phyloP scores from a whole-genome alignment of 805 yeast species.

The Starmera caribaea region DNA sequence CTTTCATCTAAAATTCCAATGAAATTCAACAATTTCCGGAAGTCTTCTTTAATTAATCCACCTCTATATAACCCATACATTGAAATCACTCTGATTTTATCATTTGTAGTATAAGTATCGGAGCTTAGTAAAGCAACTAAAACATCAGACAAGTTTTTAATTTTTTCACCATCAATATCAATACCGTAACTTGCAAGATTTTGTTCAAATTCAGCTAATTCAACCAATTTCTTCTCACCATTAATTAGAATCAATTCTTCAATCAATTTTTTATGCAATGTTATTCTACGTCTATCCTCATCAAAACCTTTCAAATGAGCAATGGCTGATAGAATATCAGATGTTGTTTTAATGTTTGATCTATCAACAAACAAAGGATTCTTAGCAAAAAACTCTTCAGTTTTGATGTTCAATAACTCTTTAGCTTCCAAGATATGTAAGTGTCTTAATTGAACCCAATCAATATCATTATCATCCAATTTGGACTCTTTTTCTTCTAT shows the following conservation, averaged over 20 bases:
- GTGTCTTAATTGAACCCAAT: constrained; percentile 66
- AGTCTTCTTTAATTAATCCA: constrained; percentile 69
- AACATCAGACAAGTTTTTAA: constrained; percentile 49
- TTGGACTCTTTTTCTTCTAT: constrained; percentile 34
- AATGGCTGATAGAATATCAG: constrained; percentile 68
- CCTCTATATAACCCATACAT: constrained; percentile 75
- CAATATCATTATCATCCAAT: constrained; percentile 52
- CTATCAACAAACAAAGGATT: constrained; percentile 72
- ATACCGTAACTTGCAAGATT: constrained; percentile 65
- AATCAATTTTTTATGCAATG: constrained; percentile 49
- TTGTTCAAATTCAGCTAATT: constrained; percentile 80
- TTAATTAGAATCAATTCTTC: constrained; percentile 57
- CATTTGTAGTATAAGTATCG: constrained; percentile 41
- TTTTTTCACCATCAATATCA: constrained; percentile 56
- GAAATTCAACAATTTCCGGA: constrained; percentile 57
- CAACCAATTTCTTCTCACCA: constrained; percentile 50
- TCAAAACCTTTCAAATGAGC: constrained; percentile 62
- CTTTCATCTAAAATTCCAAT: constrained; percentile 29
- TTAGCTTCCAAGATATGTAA: constrained; percentile 68
- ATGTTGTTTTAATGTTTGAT: constrained; percentile 49
- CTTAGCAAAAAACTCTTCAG: constrained; percentile 57
- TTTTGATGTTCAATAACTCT: constrained; percentile 45
- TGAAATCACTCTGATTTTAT: constrained; percentile 66
- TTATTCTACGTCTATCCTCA: constrained; percentile 51
- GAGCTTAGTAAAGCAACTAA: constrained; percentile 46